phyloP scores from a whole-genome alignment of 2,329 filamentous ascomycete species.

The Colletotrichum sidae region DNA sequence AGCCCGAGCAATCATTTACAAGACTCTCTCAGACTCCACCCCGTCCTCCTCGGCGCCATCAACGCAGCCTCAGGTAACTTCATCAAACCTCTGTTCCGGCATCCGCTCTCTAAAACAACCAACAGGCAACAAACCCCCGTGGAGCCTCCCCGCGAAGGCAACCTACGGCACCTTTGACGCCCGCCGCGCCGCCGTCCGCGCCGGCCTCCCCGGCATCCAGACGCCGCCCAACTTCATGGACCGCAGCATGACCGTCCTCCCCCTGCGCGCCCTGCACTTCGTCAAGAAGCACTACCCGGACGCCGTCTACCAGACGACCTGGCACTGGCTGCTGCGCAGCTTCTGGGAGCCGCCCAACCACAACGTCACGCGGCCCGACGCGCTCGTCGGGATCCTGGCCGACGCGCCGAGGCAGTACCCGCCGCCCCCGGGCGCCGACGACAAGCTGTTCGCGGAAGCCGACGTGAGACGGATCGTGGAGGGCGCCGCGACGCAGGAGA shows the following conservation, averaged over 20 bases:
- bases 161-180: conserved; percentile 61
- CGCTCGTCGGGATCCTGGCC: conserved; percentile 56
- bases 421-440: conserved; percentile 29
- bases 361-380: conserved; percentile 69
- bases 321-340: conserved; percentile 66
- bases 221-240: conserved; percentile 58
- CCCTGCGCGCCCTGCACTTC: conserved; percentile 74
- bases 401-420: conserved; percentile 41
- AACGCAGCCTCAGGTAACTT: conserved; percentile 66
- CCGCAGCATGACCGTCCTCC: conserved; percentile 59
- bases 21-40: conserved; percentile 67
- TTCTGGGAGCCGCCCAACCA: conserved; percentile 72
- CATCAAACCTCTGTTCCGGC: not conserved
- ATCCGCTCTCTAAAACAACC: not conserved
- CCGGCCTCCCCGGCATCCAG: conserved; percentile 50
- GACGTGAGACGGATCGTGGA: conserved; percentile 68
- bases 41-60: conserved; percentile 78
- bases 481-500: conserved; percentile 59
- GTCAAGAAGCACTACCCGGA: conserved; percentile 69
- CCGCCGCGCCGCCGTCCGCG: conserved; percentile 51
- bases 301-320: conserved; percentile 62
- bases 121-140: conserved; percentile 79
- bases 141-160: conserved; percentile 76
- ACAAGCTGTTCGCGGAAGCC: conserved; percentile 58
- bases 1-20: not conserved